phyloP scores from a whole-genome alignment of 345 rosid species.

The Hibiscus tridactylites region DNA sequence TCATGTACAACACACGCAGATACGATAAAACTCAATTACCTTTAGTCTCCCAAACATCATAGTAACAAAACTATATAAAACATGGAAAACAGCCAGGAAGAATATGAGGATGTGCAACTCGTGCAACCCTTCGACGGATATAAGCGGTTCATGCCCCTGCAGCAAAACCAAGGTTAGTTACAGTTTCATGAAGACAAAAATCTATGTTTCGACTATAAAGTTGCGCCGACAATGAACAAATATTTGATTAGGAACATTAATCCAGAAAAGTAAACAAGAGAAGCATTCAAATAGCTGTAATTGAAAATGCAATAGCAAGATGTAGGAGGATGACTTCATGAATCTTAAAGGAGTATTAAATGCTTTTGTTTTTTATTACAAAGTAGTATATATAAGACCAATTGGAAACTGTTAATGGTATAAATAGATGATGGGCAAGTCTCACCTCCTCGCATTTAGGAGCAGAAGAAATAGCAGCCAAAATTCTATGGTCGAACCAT shows the following conservation, averaged over 20 bases:
- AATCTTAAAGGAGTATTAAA: not conserved
- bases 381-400: not conserved
- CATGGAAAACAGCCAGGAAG: constrained; percentile 85
- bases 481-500: constrained; percentile 46
- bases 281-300: not conserved
- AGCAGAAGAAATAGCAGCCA: constrained; percentile 26
- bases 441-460: constrained; percentile 48
- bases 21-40: constrained; percentile 27
- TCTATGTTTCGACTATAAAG: not conserved
- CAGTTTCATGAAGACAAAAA: constrained; percentile 9
- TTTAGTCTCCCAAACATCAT: constrained; percentile 91
- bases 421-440: not conserved
- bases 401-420: not conserved
- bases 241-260: not conserved
- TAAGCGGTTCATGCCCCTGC: constrained; percentile 68
- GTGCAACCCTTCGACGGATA: constrained; percentile 66
- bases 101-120: constrained; percentile 82
- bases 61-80: constrained; percentile 62
- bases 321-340: not conserved
- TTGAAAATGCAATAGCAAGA: not conserved
- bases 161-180: constrained; percentile 16
- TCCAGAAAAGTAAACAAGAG: not conserved
- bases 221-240: not conserved
- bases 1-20: not conserved
- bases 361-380: not conserved